Evolutionary conservation across 768 basidiomycete genomes (phyloP), one percentile per base, ranked within the genome.

Genomic region (Podaxis mareebaensis): DNA sequence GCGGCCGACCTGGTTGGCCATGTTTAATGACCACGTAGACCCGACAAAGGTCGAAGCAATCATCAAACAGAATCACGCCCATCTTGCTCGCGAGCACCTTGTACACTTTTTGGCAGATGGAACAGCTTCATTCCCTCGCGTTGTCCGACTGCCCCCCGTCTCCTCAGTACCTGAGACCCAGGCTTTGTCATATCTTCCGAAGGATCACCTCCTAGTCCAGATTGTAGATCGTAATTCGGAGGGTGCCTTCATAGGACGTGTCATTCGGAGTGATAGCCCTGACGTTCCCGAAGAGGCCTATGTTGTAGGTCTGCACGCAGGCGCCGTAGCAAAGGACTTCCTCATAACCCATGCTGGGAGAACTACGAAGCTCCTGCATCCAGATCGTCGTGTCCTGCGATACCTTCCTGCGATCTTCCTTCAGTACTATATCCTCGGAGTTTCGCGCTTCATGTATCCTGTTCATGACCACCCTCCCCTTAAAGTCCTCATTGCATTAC

Each of bases 1-100:
- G 2, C 77, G 76, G 73, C 68, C 65, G 6, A 71, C 76, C 46
- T 67, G 67, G 20, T 54, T 73, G 11, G 72, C 70, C 22, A 67
- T 73, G 42, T 77, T 76, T 64, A 68, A 70, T 13, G 46, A 53
- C 1, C 63, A 66, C 2, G 70, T 63, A 58, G 57, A 69, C 15
- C 49, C 66, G 59, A 65, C 49, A 36, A 28, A 55, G 48, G 65
- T 51, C 56, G 65, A 65, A 51, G 61, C 24, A 55, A 61, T 44
- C 58, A 58, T 66, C 33, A 51, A 61, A 12, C 48, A 44, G 10
- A 26, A 65, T 42, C 65, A 64, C 22, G 17, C 42, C 3, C 66
- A 65, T 53, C 44, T 67, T 7, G 48, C 63, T 7, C 53, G 57
- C 20, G 64, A 67, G 38, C 61, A 58, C 10, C 48, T 49, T 58